Evolutionary conservation across 1,284 basidiomycete species (phyloP).

Genomic region (Sporisorium exsertum): DNA sequence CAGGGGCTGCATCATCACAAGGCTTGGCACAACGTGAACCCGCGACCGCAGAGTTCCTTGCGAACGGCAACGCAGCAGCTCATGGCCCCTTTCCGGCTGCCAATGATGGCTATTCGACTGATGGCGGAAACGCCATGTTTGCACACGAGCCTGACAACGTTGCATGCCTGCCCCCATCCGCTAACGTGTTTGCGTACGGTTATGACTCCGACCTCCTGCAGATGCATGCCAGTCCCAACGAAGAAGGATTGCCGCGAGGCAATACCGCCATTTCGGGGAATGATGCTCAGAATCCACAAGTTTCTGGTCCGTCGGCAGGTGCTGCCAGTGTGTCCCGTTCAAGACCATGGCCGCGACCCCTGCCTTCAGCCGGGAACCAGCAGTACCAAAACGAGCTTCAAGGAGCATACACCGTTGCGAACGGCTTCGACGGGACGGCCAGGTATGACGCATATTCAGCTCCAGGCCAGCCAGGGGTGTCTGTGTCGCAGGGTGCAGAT

Average conservation of each 20-base stretch:
- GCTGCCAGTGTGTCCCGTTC: neutral
- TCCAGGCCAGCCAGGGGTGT: neutral
- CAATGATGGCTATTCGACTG: neutral
- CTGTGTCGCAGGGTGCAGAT: neutral
- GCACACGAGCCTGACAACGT: neutral
- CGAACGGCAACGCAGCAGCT: neutral
- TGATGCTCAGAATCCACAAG: neutral
- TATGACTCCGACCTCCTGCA: conserved; percentile 6
- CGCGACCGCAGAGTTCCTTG: neutral
- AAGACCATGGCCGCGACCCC: conserved; percentile 5
- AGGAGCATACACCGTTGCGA: neutral
- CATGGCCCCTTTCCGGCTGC: conserved; percentile 2
- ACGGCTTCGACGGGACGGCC: neutral
- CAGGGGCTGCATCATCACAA: neutral
- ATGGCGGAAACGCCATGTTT: neutral
- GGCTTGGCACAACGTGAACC: neutral
- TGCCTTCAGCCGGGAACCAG: neutral
- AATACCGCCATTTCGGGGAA: neutral
- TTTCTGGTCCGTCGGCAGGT: neutral
- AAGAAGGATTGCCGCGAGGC: neutral
- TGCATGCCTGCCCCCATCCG: neutral
- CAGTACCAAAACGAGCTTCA: neutral
- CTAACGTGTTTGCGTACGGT: neutral
- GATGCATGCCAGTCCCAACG: neutral
- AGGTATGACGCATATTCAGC: conserved; percentile 1